Base-by-base conservation (phyloP, 495 filamentous ascomycete genomes). In the Penicillium alfredii region DNA sequence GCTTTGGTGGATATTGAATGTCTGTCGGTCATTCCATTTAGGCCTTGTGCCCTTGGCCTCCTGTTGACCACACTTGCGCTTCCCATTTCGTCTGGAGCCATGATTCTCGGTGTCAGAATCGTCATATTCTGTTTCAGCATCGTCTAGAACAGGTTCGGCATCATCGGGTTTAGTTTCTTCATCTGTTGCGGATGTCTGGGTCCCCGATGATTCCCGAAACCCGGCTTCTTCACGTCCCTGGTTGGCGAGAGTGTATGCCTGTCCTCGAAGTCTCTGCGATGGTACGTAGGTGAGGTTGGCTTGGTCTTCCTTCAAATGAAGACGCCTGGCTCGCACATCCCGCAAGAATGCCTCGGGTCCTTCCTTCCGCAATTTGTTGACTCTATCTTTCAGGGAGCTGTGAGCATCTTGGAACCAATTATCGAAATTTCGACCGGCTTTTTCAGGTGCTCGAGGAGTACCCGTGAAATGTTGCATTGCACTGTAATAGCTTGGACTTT, bases 331-430 rank as follows among this genome's bases (percentile, higher is more conserved):
- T 2, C 39, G 36, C 1, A 69, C 48, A 15, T 54, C 42, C 17
- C 51, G 20, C 15, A 62, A 33, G 42, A 70, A 53, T 13, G 35
- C 45, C 11, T 42, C 18, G 8, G 50, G 45, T 2, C 53, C 64
- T 4, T 45, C 6, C 4, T 40, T 22, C n/a, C 38, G 38, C 18
- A 77, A 44, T 8, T 49, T 35, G 3, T 58, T 39, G 4, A 78
- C 55, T 22, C 72, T 61, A 1, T 55, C 51, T n/a, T 42, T 57
- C 15, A 81, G 40, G 11, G 60, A 55, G 2, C 25, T 32, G 3
- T 55, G 43, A 2, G 73, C 69, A 33, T 58, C 58, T 13, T 60
- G 38, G 28, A 78, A 69, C 80, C 80, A 84, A 25, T 61, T 55
- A 22, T 65, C 61, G 35, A 74, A 78, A 10, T 57, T 58, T 1